Evolutionary conservation across 805 yeast species (phyloP).

Genomic region (Sugiyamaella marilandica): DNA sequence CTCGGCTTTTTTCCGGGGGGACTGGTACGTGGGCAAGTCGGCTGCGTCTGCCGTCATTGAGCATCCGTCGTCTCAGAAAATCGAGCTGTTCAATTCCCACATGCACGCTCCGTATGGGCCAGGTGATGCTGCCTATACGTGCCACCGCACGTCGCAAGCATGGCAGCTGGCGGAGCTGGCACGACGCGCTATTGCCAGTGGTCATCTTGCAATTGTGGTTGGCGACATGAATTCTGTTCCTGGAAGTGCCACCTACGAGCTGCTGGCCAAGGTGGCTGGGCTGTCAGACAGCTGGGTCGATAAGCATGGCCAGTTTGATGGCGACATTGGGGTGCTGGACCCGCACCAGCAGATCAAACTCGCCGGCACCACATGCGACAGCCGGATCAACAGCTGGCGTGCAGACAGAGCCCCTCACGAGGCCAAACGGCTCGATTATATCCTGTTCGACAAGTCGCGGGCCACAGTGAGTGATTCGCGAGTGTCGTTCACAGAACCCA

Average conservation of each 20-base stretch:
- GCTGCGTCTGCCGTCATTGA: slow-evolving; percentile 67
- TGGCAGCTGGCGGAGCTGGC: slow-evolving; percentile 84
- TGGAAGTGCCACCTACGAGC: slow-evolving; percentile 72
- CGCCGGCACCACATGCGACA: slow-evolving; percentile 91
- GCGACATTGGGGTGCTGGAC: slow-evolving; percentile 39
- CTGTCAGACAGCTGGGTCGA: slow-evolving; percentile 80
- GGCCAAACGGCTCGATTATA: slow-evolving; percentile 89
- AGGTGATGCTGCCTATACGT: slow-evolving; percentile 86
- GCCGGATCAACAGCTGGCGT: slow-evolving; percentile 84
- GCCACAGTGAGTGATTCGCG: slow-evolving; percentile 55
- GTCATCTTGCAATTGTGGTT: slow-evolving; percentile 81
- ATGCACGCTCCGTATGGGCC: slow-evolving; percentile 94
- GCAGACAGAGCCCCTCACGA: slow-evolving; percentile 46
- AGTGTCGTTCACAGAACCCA: slow-evolving; percentile 67
- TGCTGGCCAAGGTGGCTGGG: slow-evolving; percentile 65
- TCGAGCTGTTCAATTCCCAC: slow-evolving; percentile 85
- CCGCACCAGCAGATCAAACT: slow-evolving; percentile 51
- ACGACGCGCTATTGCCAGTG: slow-evolving; percentile 57
- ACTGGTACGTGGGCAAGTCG: slow-evolving; percentile 94
- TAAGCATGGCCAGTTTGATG: slow-evolving; percentile 45
- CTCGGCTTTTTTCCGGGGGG: slow-evolving; percentile 89
- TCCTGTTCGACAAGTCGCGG: slow-evolving; percentile 59
- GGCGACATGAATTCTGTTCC: slow-evolving; percentile 93
- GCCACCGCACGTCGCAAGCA: slow-evolving; percentile 92
- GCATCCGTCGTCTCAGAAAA: slow-evolving; percentile 43